phyloP scores from a whole-genome alignment of 352 stramenopile species.

The Chrysophaeum taylorii region DNA sequence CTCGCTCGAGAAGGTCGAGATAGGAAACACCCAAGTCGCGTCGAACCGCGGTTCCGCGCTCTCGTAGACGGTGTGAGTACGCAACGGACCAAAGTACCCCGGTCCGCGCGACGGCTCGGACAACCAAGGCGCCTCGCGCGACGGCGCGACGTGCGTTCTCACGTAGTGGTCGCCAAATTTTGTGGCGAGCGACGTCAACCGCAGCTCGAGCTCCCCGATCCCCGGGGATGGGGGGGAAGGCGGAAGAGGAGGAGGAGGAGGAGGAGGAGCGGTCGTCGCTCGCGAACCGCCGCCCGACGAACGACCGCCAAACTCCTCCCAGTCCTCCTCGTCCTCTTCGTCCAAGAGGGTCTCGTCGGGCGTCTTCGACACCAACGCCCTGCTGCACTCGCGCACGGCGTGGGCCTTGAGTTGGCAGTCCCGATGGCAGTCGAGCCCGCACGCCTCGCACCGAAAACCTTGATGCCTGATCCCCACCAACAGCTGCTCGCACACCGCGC shows the following conservation, averaged over 20 bases:
- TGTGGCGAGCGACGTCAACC: not conserved
- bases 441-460: conserved; percentile 4
- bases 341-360: not conserved
- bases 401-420: conserved; percentile 2
- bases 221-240: not conserved
- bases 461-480: not conserved
- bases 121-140: not conserved
- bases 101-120: not conserved
- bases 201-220: not conserved
- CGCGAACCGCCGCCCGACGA: too few relatives aligned
- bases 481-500: not conserved
- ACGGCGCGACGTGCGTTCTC: not conserved
- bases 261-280: too few relatives aligned
- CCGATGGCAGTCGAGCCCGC: not conserved
- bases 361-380: too few relatives aligned
- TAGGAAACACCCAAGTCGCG: not conserved
- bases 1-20: not conserved
- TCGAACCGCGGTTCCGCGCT: not conserved
- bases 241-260: not conserved
- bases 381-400: not conserved
- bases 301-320: not conserved
- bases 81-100: not conserved
- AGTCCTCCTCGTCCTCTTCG: not conserved
- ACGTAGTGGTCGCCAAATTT: conserved; percentile 9
- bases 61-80: conserved; percentile 11